phyloP scores from a whole-genome alignment of 2,329 filamentous ascomycete species.

The Exophiala viscosa region DNA sequence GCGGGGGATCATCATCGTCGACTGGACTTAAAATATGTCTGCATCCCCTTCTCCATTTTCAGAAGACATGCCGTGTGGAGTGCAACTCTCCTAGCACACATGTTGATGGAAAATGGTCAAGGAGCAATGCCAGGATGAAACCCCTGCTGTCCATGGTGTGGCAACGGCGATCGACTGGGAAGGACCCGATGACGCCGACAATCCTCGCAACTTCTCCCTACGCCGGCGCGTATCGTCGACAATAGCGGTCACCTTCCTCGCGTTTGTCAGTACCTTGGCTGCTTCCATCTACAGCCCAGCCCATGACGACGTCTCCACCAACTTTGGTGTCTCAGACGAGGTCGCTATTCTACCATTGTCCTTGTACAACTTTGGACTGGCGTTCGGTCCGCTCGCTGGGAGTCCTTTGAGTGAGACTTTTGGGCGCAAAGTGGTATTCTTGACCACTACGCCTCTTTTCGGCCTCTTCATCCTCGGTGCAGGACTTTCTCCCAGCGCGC shows the following conservation, averaged over 20 bases:
- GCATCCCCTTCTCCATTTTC: not conserved
- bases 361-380: slow-evolving; percentile 37
- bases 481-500: slow-evolving; percentile 22
- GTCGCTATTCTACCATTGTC: slow-evolving; percentile 35
- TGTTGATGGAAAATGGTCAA: not conserved
- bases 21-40: not conserved
- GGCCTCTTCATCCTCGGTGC: slow-evolving; percentile 33
- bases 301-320: slow-evolving; percentile 54
- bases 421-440: slow-evolving; percentile 36
- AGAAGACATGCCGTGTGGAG: not conserved
- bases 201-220: slow-evolving; percentile 26
- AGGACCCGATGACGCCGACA: slow-evolving; percentile 23
- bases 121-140: not conserved
- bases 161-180: slow-evolving; percentile 20
- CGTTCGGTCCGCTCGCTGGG: slow-evolving; percentile 35
- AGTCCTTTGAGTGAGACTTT: slow-evolving; percentile 37
- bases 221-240: slow-evolving; percentile 17
- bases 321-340: slow-evolving; percentile 25
- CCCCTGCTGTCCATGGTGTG: not conserved
- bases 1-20: not conserved
- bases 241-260: slow-evolving; percentile 23
- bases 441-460: slow-evolving; percentile 35
- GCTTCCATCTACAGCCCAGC: slow-evolving; percentile 34
- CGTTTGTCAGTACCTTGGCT: slow-evolving; percentile 22
- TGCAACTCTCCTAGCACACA: not conserved